These are phyloP conservation scores for Naganishia onofrii DNA, from an alignment of 768 basidiomycete genomes.

Conservation along the genomic window DNA sequence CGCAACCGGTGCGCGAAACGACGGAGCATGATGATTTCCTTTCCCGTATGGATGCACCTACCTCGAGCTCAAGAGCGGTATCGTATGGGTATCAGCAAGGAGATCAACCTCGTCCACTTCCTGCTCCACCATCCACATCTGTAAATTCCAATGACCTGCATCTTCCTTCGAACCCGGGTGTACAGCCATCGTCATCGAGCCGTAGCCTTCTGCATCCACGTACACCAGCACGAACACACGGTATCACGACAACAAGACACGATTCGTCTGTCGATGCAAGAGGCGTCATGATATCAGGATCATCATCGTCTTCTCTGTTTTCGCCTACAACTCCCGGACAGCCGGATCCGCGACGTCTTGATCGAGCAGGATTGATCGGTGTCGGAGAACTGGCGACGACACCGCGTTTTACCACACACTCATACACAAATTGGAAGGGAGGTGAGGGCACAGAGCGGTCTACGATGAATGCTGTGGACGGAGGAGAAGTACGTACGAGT, in stretches of 20 bases:
- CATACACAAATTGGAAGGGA: conserved; percentile 34
- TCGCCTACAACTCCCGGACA: conserved; percentile 43
- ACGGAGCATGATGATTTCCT: neutral
- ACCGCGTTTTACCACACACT: conserved; percentile 70
- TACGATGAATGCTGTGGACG: neutral
- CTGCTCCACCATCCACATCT: conserved; percentile 24
- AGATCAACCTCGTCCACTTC: conserved; percentile 38
- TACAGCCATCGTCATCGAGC: neutral
- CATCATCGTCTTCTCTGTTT: conserved; percentile 1
- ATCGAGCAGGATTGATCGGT: conserved; percentile 82
- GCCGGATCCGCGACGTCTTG: conserved; percentile 53
- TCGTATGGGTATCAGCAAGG: neutral
- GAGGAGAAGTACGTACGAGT: neutral
- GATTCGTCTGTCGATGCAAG: neutral
- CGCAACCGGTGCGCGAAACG: neutral
- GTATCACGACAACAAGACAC: neutral
- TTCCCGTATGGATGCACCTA: neutral
- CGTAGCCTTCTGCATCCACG: neutral
- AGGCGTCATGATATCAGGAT: neutral
- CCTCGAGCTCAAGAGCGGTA: neutral
- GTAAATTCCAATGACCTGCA: neutral
- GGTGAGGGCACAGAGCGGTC: neutral
- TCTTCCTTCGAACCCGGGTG: neutral
- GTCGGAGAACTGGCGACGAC: conserved; percentile 95
- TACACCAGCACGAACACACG: conserved; percentile 6